Evolutionary conservation across 306 rosid species (phyloP), one percentile per base, ranked within the genome.

Genomic region (Mimosa bimucronata): DNA sequence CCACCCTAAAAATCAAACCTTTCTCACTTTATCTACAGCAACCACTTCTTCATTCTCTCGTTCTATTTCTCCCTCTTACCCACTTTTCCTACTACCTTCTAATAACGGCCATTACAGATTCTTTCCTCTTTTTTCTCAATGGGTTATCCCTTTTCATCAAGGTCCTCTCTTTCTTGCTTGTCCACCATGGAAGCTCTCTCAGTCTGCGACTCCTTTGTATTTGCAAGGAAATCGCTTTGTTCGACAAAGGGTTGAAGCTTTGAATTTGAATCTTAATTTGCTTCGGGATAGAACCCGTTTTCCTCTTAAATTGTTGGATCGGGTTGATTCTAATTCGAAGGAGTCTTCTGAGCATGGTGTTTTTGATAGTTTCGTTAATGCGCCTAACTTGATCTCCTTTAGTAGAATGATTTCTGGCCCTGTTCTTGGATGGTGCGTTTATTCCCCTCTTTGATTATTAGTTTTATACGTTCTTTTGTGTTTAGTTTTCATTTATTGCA

Each of bases 181-280:
- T 9, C 97, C 97, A 1, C 98, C 97, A 0, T 94, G 98, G 97
- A 94, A 92, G 84, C 95, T 94, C 58, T 92, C 92, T 16, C 97
- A 94, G 79, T 90, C 98, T 78, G 94, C 98, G 46, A 91, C 98
- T 3, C 97, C 97, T 57, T 90, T 94, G 38, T 80, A 89, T 79
- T 74, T 86, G 12, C 91, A 30, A 0, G 80, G 84, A 19, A 91
- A 95, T 79, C 87, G 68, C 57, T 85, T 87, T 74, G 90, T 87
- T 79, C 79, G 91, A 21, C 90, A 86, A 10, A 92, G 84, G 69
- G 89, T 91, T 14, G 77, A 80, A 48, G 89, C 92, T 12, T 70
- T 90, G 70, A 87, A 85, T 72, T 71, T 78, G 40, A 76, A 84
- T 30, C 80, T 91, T 28, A 81, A 88, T 62, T 80, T 94, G 41